phyloP scores from a whole-genome alignment of 345 rosid species.

The Salix udensis region DNA sequence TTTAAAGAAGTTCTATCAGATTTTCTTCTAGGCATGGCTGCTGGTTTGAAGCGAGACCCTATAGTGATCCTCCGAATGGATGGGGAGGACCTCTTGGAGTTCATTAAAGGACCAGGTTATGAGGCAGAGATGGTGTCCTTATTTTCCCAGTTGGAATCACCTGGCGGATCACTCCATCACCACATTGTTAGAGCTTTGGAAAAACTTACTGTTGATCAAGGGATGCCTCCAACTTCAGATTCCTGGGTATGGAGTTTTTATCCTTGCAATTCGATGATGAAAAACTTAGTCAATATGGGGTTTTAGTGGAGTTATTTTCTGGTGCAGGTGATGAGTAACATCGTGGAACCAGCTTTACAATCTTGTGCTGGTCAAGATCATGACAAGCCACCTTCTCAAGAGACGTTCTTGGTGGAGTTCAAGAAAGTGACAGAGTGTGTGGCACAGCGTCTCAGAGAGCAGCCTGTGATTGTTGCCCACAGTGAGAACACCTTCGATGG shows the following conservation, averaged over 20 bases:
- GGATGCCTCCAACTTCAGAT: conserved; percentile 84
- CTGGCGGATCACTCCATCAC: conserved; percentile 45
- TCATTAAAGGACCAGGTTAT: conserved; percentile 57
- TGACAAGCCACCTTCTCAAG: conserved; percentile 46
- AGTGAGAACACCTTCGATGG: conserved; percentile 86
- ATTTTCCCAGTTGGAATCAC: conserved; percentile 44
- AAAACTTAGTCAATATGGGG: not conserved
- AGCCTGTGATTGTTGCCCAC: conserved; percentile 92
- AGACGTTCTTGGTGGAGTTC: conserved; percentile 56
- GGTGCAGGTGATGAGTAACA: conserved; percentile 61
- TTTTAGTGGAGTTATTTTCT: not conserved
- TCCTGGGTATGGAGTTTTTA: conserved; percentile 57
- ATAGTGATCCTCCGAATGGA: conserved; percentile 89
- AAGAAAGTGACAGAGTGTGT: conserved; percentile 59
- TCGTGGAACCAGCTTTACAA: conserved; percentile 65
- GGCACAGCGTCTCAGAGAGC: conserved; percentile 77
- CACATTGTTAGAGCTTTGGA: conserved; percentile 52
- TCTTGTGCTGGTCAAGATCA: conserved; percentile 31
- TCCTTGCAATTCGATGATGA: not conserved
- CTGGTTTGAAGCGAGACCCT: conserved; percentile 93
- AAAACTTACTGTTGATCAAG: conserved; percentile 79
- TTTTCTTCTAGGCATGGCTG: conserved; percentile 89
- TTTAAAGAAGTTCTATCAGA: conserved; percentile 90
- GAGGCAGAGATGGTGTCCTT: conserved; percentile 62
- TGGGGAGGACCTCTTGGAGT: conserved; percentile 89